Conservation (phyloP, 257 asterid genomes). For the Vinca minor region DNA sequence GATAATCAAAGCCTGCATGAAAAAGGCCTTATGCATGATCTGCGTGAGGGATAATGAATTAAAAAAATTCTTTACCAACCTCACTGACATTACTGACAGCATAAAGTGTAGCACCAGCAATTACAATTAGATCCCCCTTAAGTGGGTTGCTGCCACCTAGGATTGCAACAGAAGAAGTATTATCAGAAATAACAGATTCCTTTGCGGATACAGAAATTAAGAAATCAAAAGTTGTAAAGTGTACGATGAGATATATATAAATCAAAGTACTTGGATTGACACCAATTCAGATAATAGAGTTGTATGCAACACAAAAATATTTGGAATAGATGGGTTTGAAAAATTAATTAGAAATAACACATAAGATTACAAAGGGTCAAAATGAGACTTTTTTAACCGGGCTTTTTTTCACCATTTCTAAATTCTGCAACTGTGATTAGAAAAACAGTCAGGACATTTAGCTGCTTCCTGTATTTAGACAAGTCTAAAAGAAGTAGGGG, state of each 20-base stretch:
- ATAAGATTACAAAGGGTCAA: not conserved
- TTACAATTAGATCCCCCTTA: slow-evolving; percentile 69
- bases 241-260: not conserved
- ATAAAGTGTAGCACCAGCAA: slow-evolving; percentile 85
- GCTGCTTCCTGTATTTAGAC: not conserved
- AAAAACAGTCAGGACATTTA: not conserved
- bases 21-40: slow-evolving; percentile 6
- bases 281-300: not conserved
- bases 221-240: not conserved
- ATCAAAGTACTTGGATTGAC: not conserved
- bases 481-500: not conserved
- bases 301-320: not conserved
- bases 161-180: slow-evolving; percentile 3
- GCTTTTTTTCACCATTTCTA: not conserved
- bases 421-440: not conserved
- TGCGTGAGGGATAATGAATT: slow-evolving; percentile 5
- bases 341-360: not conserved
- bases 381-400: not conserved
- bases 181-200: not conserved
- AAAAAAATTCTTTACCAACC: slow-evolving; percentile 37
- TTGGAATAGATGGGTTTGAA: not conserved
- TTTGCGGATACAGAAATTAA: not conserved
- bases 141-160: slow-evolving; percentile 76
- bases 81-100: slow-evolving; percentile 83
- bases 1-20: slow-evolving; percentile 6